A percentile compares a stretch with the other conserved stretches of the same genome.
These are phyloP conservation scores for Phycomyces nitens DNA, from an alignment of 192 early-diverging fungal genomes.

Conservation along the genomic window DNA sequence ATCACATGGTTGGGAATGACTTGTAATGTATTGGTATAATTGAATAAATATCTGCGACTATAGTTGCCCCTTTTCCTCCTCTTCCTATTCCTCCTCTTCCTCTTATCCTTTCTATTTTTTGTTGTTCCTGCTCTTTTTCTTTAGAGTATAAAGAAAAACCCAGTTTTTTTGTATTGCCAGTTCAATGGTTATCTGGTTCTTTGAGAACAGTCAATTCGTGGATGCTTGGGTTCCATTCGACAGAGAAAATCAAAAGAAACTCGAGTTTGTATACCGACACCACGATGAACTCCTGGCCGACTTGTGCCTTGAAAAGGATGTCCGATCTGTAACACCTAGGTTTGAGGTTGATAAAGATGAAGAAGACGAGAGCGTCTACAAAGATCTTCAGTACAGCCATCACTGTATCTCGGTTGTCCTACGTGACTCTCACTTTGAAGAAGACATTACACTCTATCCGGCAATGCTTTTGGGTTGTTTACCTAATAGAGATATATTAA, in stretches of 20 bases:
- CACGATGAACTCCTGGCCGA: constrained; percentile 11
- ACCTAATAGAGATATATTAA: constrained; percentile 25
- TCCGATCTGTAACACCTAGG: not conserved
- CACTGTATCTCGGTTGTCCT: constrained; percentile 9
- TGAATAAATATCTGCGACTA: not conserved
- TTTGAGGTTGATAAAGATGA: constrained; percentile 15
- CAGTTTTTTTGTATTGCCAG: not conserved
- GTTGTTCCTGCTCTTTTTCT: not conserved
- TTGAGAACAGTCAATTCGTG: constrained; percentile 18
- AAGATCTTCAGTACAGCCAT: constrained; percentile 8
- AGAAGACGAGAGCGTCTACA: constrained; percentile 9
- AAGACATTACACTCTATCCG: constrained; percentile 18
- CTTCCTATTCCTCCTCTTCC: not conserved
- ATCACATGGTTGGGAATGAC: not conserved
- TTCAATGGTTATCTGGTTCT: constrained; percentile 18
- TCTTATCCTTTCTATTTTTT: not conserved
- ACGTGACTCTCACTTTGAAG: constrained; percentile 15
- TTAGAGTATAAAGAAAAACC: not conserved
- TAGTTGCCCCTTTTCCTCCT: not conserved
- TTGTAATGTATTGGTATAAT: not conserved
- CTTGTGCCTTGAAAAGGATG: not conserved
- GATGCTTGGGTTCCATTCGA: constrained; percentile 21
- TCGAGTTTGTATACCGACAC: constrained; percentile 20
- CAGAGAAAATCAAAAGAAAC: constrained; percentile 18
- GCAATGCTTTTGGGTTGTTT: constrained; percentile 17